Evolutionary conservation across 345 rosid species (phyloP), one percentile per base, ranked within the genome.

Genomic region (Eucalyptus virginea): DNA sequence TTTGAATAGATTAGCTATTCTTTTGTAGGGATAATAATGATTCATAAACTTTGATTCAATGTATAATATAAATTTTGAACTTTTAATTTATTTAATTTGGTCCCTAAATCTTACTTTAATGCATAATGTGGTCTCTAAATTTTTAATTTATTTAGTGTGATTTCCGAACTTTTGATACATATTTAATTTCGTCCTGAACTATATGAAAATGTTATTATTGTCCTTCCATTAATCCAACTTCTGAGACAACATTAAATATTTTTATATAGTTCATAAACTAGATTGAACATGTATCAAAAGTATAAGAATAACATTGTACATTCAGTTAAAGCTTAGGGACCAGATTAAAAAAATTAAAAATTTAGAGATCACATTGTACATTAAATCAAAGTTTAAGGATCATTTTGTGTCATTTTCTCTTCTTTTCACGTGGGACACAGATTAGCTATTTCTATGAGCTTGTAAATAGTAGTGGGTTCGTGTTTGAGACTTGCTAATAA

Each of bases 341-440:
- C 1, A 0, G 9, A 52, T 52, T 52, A 8, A 52, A 3, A 0
- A 52, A 52, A 52, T 52, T 18, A 52, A 52, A 8, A 52, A 0
- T 52, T 52, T 0, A 19, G 0, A 0, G 4, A 52, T 0, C 1
- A 0, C 3, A 54, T 54, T 54, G 2, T 3, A 9, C 1, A 54
- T 54, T 54, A 0, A 7, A 1, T 1, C 12, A 54, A 54, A 2
- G 1, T 23, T 54, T 54, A 23, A 9, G 5, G 11, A 54, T 0
- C 0, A 54, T n/a, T 54, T 54, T 23, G 12, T 4, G 26, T 9
- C 11, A 54, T 23, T 54, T 54, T 54, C 11, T 50, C 3, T 3
- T 1, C 54, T 50, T 50, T 3, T 50, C 21, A 50, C 6, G 8
- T 50, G 6, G 54, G 54, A 50, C 0, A 17, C 54, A 50, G 0